A percentile compares a stretch with the other conserved stretches of the same genome.
phyloP scores from a whole-genome alignment of 129 eudicot species.

The Lactuca sativa region DNA sequence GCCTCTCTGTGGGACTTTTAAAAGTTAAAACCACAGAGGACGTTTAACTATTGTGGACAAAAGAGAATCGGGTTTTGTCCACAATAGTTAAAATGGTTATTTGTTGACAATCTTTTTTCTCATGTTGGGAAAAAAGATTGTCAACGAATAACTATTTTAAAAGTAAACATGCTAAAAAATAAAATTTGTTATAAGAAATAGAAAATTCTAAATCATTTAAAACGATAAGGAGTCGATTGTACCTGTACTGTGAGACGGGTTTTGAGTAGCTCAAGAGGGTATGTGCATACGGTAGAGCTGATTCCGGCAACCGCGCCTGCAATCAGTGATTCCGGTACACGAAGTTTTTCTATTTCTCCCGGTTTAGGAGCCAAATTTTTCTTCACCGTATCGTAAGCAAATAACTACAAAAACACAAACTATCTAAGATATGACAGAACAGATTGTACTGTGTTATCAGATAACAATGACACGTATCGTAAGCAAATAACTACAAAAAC shows the following conservation, averaged over 20 bases:
- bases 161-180: too few species aligned
- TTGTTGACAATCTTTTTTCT: too few species aligned
- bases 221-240: background rate
- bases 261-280: conserved; percentile 90
- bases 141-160: too few species aligned
- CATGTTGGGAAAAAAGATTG: too few species aligned
- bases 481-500: conserved; percentile 65
- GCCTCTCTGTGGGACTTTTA: conserved; percentile 45
- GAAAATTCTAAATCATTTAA: too few species aligned
- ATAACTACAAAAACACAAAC: conserved; percentile 45
- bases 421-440: background rate
- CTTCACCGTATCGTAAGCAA: conserved; percentile 87
- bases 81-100: too few species aligned
- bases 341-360: conserved; percentile 61
- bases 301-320: conserved; percentile 96
- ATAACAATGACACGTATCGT: conserved; percentile 50
- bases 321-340: conserved; percentile 67
- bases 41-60: too few species aligned
- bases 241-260: conserved; percentile 91
- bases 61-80: too few species aligned
- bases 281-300: conserved; percentile 72
- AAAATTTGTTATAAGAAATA: too few species aligned
- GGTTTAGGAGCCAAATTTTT: conserved; percentile 71
- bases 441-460: background rate
- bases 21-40: too few species aligned